These are phyloP conservation scores for Daldinia caldariorum DNA, from an alignment of 495 filamentous ascomycete genomes.

Conservation along the genomic window DNA sequence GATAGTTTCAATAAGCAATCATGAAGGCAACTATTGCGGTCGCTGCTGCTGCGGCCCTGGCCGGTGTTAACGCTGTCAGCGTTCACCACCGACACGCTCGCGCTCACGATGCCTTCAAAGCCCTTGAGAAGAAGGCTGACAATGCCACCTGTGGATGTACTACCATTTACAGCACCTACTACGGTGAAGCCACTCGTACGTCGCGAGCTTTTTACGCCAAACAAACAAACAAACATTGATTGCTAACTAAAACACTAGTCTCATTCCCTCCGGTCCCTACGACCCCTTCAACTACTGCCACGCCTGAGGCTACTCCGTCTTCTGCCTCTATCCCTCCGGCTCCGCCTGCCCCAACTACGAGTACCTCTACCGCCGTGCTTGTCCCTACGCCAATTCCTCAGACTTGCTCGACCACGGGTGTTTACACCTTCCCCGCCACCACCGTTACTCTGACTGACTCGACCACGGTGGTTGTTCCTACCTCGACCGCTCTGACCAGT, in stretches of 20 bases:
- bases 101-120: constrained; percentile 65
- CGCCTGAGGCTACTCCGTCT: constrained; percentile 27
- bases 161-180: constrained; percentile 68
- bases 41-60: constrained; percentile 72
- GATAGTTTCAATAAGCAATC: constrained; percentile 37
- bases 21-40: constrained; percentile 77
- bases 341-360: constrained; percentile 1
- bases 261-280: constrained; percentile 52
- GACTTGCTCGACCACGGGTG: constrained; percentile 75
- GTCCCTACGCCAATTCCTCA: constrained; percentile 74
- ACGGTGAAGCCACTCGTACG: constrained; percentile 68
- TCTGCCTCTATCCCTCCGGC: neutral
- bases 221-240: neutral
- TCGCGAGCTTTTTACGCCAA: constrained; percentile 25
- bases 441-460: constrained; percentile 73
- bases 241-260: constrained; percentile 41
- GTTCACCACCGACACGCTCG: constrained; percentile 67
- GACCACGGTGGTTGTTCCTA: constrained; percentile 73
- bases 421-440: constrained; percentile 82
- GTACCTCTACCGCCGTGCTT: constrained; percentile 48
- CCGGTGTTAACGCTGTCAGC: constrained; percentile 66
- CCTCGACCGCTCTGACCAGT: constrained; percentile 68
- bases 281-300: constrained; percentile 44
- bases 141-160: constrained; percentile 66
- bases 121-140: constrained; percentile 60